Base-by-base conservation (phyloP, 31 red algal genomes). In the Odonthalia washingtoniensis region DNA sequence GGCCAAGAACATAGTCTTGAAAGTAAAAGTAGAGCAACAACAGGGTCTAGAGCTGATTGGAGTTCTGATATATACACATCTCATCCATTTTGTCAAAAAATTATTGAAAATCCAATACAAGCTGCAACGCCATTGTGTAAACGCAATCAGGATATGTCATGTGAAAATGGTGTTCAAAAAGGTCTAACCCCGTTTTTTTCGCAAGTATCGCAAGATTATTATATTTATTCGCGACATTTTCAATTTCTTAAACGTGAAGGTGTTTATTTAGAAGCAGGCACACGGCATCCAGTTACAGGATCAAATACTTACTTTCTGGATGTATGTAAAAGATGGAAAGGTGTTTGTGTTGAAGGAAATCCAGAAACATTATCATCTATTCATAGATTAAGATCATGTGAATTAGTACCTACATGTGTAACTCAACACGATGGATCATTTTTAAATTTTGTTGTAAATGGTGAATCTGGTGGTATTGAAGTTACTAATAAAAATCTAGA, bases 241-340 rank as follows among this genome's bases (percentile, higher is more conserved):
- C 30, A 46, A 30, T 64, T 43, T 2, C 53, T 95, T 33, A 69
- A 38, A 38, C 82, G 93, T n/a, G 83, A 53, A 1, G 93, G 93
- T 31, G 88, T 95, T 36, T 95, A 87, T 72, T 42, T 91, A 39
- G 93, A 95, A 28, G 78, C 90, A 6, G 93, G 87, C 24, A 82
- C 93, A 33, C 87, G 89, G 24, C 74, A 91, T 43, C 82, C 93
- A 1, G 40, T 90, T 33, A 39, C 34, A n/a, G 84, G 84, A 32
- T 91, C 87, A 4, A 95, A 91, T 65, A 95, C 88, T 3, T 95
- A 79, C 88, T 87, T 95, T 63, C 40, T 95, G 12, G 93, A 95
- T 40, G 36, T 28, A 17, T 95, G 93, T 69, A 38, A 91, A 78
- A 77, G 83, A 21, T 95, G 93, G 93, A 37, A 42, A 16, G 93